Evolutionary conservation across 768 basidiomycete genomes (phyloP).

Genomic region (Russula griseocarnosa): DNA sequence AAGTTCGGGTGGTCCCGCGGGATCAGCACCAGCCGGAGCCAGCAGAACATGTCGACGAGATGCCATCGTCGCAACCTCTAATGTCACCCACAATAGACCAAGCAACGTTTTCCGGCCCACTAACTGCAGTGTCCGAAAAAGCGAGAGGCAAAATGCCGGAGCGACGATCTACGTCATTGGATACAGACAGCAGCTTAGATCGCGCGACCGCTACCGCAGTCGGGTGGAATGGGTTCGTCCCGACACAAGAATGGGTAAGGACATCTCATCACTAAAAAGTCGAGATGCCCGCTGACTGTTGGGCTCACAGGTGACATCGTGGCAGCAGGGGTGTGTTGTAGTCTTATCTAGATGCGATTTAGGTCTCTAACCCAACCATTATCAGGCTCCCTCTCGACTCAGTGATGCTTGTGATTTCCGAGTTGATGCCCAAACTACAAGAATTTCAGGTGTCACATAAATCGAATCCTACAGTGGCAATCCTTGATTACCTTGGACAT

Average conservation of each 20-base stretch:
- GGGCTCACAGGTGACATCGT: slow-evolving; percentile 67
- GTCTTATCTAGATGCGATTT: slow-evolving; percentile 1
- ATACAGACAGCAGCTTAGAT: slow-evolving; percentile 53
- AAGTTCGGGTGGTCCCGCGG: slow-evolving; percentile 26
- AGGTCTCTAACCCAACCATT: background rate
- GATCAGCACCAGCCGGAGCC: slow-evolving; percentile 33
- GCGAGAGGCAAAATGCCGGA: slow-evolving; percentile 88
- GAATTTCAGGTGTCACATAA: slow-evolving; percentile 67
- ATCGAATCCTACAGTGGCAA: slow-evolving; percentile 59
- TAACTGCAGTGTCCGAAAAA: slow-evolving; percentile 66
- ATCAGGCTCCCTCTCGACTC: slow-evolving; percentile 80
- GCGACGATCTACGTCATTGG: slow-evolving; percentile 53
- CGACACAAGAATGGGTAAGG: slow-evolving; percentile 94
- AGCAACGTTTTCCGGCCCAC: slow-evolving; percentile 29
- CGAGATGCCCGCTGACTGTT: slow-evolving; percentile 6
- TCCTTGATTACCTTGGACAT: slow-evolving; percentile 70
- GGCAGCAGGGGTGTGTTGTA: slow-evolving; percentile 83
- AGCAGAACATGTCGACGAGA: slow-evolving; percentile 8
- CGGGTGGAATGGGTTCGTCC: slow-evolving; percentile 88
- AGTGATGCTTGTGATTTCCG: slow-evolving; percentile 83
- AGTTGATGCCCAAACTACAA: slow-evolving; percentile 81
- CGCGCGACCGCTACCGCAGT: slow-evolving; percentile 63
- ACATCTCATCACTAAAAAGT: slow-evolving; percentile 2
- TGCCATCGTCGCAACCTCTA: slow-evolving; percentile 36
- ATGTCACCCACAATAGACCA: slow-evolving; percentile 43